phyloP scores from a whole-genome alignment of 352 stramenopile genomes.

The Plasmopara muralis region DNA sequence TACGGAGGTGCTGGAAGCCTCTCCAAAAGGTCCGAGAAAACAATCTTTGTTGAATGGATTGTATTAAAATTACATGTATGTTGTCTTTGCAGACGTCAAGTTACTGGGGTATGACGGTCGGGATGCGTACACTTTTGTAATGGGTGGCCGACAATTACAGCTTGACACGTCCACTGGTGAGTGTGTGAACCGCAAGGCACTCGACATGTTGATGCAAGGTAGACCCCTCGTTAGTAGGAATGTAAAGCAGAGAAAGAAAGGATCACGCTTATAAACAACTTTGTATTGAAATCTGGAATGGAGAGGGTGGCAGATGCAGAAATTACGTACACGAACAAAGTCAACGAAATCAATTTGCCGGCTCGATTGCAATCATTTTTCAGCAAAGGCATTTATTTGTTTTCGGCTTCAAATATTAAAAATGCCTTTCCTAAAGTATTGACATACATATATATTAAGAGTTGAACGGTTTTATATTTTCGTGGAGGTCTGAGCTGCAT shows the following conservation, averaged over 20 bases:
- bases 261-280: no score
- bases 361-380: no score
- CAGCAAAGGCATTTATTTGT: no score
- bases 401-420: no score
- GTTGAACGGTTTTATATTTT: no score
- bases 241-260: conserved; percentile 58
- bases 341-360: no score
- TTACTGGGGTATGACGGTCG: conserved; percentile 44
- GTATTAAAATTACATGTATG: conserved; percentile 4
- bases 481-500: no score
- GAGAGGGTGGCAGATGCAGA: no score
- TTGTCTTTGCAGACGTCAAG: conserved; percentile 40
- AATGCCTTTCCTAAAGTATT: no score
- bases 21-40: conserved; percentile 30
- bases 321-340: no score
- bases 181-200: conserved; percentile 53
- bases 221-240: conserved; percentile 65
- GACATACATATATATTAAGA: no score
- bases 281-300: no score
- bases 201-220: conserved; percentile 62
- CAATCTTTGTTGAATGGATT: not conserved
- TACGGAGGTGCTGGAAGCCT: conserved; percentile 44
- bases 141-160: conserved; percentile 43
- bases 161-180: conserved; percentile 48
- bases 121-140: conserved; percentile 53